These are phyloP conservation scores for Backusella sp. DNA, from an alignment of 192 early-diverging fungal genomes.

Conservation along the genomic window DNA sequence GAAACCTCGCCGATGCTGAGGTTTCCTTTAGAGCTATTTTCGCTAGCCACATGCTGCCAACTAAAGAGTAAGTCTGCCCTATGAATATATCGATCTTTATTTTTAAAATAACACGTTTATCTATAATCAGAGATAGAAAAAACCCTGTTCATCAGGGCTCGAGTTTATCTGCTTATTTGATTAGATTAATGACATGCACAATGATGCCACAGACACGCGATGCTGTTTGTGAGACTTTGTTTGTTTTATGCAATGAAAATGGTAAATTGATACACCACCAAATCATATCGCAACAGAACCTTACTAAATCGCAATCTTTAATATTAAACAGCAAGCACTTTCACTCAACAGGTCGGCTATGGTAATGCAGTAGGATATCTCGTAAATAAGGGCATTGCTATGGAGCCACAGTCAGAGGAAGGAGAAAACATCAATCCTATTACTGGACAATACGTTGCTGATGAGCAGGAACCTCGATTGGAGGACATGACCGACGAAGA, in stretches of 20 bases:
- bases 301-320: not conserved
- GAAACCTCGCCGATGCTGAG: constrained; percentile 55
- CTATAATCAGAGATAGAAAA: constrained; percentile 60
- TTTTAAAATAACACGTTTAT: not conserved
- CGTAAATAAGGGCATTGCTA: constrained; percentile 67
- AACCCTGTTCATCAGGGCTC: constrained; percentile 66
- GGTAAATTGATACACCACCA: constrained; percentile 41
- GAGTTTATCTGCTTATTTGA: constrained; percentile 59
- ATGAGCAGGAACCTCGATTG: constrained; percentile 49
- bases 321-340: constrained; percentile 45
- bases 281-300: not conserved
- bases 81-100: not conserved
- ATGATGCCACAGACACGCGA: constrained; percentile 57
- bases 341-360: constrained; percentile 81
- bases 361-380: constrained; percentile 94
- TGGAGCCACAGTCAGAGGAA: constrained; percentile 29
- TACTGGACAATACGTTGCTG: constrained; percentile 70
- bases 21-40: constrained; percentile 39
- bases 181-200: constrained; percentile 68
- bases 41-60: constrained; percentile 53
- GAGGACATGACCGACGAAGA: constrained; percentile 94
- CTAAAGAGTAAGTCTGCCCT: constrained; percentile 56
- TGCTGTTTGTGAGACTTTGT: constrained; percentile 63
- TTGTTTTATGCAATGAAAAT: constrained; percentile 67
- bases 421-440: constrained; percentile 73